A percentile compares a stretch with the other conserved stretches of the same genome.
Evolutionary conservation across 495 filamentous ascomycete species (phyloP).

Genomic region (Lichenothelia convexa): DNA sequence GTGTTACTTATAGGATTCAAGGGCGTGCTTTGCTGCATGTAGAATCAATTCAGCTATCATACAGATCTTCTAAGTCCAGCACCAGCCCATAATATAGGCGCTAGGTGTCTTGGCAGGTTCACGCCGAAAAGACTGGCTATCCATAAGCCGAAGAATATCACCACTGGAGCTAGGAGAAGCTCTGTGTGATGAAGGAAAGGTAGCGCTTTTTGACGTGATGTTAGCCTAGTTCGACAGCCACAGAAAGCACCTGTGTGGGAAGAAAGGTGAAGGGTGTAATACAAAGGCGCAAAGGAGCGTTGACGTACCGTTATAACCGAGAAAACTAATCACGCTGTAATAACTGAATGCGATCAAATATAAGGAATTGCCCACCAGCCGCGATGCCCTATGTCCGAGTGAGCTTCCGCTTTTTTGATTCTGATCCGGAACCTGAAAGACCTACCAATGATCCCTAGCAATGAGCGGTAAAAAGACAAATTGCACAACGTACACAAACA

Average conservation of each 20-base stretch:
- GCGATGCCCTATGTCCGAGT: too few species aligned
- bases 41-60: too few species aligned
- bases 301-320: conserved; percentile 47
- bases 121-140: conserved; percentile 40
- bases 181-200: conserved; percentile 61
- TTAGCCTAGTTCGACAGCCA: conserved; percentile 4
- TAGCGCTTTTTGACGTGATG: conserved; percentile 26
- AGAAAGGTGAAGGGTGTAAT: background rate
- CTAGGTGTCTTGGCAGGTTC: conserved; percentile 32
- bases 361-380: conserved; percentile 51
- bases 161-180: conserved; percentile 43
- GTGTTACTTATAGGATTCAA: too few species aligned
- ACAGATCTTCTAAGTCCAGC: conserved; percentile 20
- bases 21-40: too few species aligned
- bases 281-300: too few species aligned
- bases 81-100: conserved; percentile 29
- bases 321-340: conserved; percentile 54
- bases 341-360: conserved; percentile 53
- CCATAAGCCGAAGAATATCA: conserved; percentile 44
- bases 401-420: too few species aligned
- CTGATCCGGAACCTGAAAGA: too few species aligned
- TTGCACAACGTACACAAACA: conserved; percentile 54
- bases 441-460: conserved; percentile 30
- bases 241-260: background rate
- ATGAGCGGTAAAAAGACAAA: conserved; percentile 51